Base-by-base conservation (phyloP, 495 filamentous ascomycete species). In the Entonaema liquescens region DNA sequence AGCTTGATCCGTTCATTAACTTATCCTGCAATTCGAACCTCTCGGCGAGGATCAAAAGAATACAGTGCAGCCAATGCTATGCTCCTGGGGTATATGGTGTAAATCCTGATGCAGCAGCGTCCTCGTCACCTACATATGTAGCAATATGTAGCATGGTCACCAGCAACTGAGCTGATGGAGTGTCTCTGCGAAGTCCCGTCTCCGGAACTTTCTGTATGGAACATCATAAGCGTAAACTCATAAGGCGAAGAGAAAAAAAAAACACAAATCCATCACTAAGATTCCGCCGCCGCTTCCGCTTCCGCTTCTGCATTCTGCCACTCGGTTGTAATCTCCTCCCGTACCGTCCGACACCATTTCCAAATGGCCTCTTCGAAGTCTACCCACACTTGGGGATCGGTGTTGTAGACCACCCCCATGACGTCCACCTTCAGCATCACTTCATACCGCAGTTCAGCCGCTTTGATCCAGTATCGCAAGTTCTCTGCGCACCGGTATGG, bases 401-500 rank as follows among this genome's bases (percentile, higher is more conserved):
- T 86, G 59, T 82, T 85, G 67, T 94, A 88, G 5, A 97, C 94
- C 12, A 98, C 89, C 11, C 89, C 92, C 83, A 94, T 90, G 25
- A 93, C 93, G 74, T 97, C 92, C 59, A 97, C 85, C 72, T 92
- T 89, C 59, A 98, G 83, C 65, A 92, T 87, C 19, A 93, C 87
- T 80, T 98, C 96, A 92, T 94, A 99, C 25, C 95, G 88, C 56
- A 98, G 85, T 80, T 98, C 93, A 5, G 94, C 93, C 19, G 96
- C 96, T 80, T 99, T 99, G 77, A 92, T 85, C 95, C 95, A 99
- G 83, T 89, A 99, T 11, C 93, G 87, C 36, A 99, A 85, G 75
- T 99, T 99, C 58, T 99, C 96, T 0, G 94, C 93, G 59, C 89
- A 88, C 59, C 95, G 91, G 76, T 99, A 99, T 0, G 96, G 96